Conservation (phyloP, 495 filamentous ascomycete genomes). For the Aspergillus sclerotioniger region DNA sequence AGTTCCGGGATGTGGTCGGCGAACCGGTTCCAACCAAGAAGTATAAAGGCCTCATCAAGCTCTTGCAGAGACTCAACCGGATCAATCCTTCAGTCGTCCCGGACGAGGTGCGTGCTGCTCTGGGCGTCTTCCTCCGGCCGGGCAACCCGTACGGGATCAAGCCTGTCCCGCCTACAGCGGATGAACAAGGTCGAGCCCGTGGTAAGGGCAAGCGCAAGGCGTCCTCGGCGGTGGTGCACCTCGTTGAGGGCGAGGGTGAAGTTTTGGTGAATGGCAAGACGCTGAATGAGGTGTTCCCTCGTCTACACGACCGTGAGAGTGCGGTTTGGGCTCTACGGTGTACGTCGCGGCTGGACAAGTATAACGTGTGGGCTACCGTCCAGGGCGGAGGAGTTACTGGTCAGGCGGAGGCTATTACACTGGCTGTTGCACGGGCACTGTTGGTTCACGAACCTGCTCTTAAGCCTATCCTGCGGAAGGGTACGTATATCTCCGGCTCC, state of each 20-base stretch:
- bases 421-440: conserved; percentile 88
- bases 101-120: conserved; percentile 56
- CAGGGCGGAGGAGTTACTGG: conserved; percentile 87
- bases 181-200: conserved; percentile 70
- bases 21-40: conserved; percentile 76
- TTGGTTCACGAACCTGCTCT: conserved; percentile 85
- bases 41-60: conserved; percentile 68
- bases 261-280: conserved; percentile 85
- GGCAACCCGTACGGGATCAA: conserved; percentile 66
- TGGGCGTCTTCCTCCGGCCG: conserved; percentile 70
- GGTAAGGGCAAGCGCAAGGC: conserved; percentile 83
- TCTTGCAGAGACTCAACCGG: conserved; percentile 77
- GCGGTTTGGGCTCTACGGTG: conserved; percentile 85
- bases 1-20: conserved; percentile 72
- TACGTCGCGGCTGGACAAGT: conserved; percentile 85
- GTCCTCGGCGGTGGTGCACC: conserved; percentile 74
- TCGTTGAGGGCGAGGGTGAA: conserved; percentile 91
- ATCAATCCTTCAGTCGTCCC: conserved; percentile 83
- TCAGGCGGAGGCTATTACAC: conserved; percentile 90
- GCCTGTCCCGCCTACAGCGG: conserved; percentile 56
- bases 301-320: conserved; percentile 92
- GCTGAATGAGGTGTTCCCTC: conserved; percentile 72
- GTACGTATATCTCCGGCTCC: conserved; percentile 55
- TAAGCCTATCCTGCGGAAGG: conserved; percentile 83
- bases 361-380: conserved; percentile 89